Evolutionary conservation across 2,329 filamentous ascomycete species (phyloP).

Genomic region (Fusarium sulawesiense): DNA sequence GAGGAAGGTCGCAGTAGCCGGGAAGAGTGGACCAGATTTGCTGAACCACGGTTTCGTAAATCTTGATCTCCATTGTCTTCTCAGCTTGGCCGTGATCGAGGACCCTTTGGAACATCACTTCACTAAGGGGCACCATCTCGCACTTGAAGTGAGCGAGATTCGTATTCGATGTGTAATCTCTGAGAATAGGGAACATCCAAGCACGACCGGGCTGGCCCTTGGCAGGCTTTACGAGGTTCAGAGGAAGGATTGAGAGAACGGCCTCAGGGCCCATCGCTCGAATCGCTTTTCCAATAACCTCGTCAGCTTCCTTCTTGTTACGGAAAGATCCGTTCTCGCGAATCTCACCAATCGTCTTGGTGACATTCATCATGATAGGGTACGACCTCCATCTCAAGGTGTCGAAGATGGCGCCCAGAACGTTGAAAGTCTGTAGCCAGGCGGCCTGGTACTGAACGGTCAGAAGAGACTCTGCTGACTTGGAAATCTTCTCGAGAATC

Average conservation of each 20-base stretch:
- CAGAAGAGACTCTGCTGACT: conserved; percentile 77
- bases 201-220: conserved; percentile 85
- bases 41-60: conserved; percentile 95
- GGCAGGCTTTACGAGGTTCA: conserved; percentile 84
- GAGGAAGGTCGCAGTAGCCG: conserved; percentile 91
- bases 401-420: conserved; percentile 88
- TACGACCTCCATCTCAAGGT: conserved; percentile 85
- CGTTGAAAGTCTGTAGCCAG: conserved; percentile 94
- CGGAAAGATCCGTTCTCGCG: conserved; percentile 88
- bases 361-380: conserved; percentile 79
- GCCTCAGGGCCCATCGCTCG: conserved; percentile 89
- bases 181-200: conserved; percentile 92
- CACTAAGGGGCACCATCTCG: conserved; percentile 90
- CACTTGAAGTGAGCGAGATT: conserved; percentile 84
- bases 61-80: conserved; percentile 96
- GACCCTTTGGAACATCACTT: conserved; percentile 88
- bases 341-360: conserved; percentile 85
- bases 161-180: conserved; percentile 91
- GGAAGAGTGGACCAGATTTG: conserved; percentile 95
- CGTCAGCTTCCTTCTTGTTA: conserved; percentile 94
- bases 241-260: conserved; percentile 82
- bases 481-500: conserved; percentile 82
- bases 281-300: conserved; percentile 87
- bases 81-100: conserved; percentile 83
- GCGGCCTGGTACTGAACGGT: conserved; percentile 93